A percentile compares a stretch with the other conserved stretches of the same genome.
phyloP scores from a whole-genome alignment of 2,329 filamentous ascomycete species.

The Capronia epimyces region DNA sequence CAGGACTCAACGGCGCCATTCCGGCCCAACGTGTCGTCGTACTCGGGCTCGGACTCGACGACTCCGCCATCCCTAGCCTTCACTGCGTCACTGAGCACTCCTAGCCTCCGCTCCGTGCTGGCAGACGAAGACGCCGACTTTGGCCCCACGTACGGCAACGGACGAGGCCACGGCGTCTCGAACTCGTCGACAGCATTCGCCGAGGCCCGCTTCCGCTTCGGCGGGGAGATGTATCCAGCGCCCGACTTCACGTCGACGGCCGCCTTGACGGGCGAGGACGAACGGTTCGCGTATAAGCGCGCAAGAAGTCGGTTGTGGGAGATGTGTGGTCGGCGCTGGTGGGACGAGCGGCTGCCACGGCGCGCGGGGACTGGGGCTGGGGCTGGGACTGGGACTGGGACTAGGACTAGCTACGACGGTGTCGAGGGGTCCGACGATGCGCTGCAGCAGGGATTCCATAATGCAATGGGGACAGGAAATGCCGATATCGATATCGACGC shows the following conservation, averaged over 20 bases:
- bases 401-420: no score
- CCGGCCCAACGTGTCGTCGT: conserved; percentile 68
- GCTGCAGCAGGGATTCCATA: background rate
- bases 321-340: conserved; percentile 69
- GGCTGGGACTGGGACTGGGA: no score
- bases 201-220: background rate
- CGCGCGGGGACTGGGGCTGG: background rate
- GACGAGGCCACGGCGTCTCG: conserved; percentile 27
- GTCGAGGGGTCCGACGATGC: no score
- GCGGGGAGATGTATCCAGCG: conserved; percentile 5
- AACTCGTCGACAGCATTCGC: conserved; percentile 9
- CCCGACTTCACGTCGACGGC: conserved; percentile 62
- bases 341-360: conserved; percentile 45
- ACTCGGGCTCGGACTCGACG: conserved; percentile 35
- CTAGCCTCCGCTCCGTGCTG: conserved; percentile 30
- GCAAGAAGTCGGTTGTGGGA: conserved; percentile 76
- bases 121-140: conserved; percentile 34
- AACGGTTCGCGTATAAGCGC: conserved; percentile 73
- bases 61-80: conserved; percentile 9
- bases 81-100: conserved; percentile 12
- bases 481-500: no score
- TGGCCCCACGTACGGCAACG: conserved; percentile 31
- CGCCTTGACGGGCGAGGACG: conserved; percentile 73
- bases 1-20: conserved; percentile 73
- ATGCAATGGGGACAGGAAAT: no score